Base-by-base conservation (phyloP, 768 basidiomycete genomes). In the Russula earlei region DNA sequence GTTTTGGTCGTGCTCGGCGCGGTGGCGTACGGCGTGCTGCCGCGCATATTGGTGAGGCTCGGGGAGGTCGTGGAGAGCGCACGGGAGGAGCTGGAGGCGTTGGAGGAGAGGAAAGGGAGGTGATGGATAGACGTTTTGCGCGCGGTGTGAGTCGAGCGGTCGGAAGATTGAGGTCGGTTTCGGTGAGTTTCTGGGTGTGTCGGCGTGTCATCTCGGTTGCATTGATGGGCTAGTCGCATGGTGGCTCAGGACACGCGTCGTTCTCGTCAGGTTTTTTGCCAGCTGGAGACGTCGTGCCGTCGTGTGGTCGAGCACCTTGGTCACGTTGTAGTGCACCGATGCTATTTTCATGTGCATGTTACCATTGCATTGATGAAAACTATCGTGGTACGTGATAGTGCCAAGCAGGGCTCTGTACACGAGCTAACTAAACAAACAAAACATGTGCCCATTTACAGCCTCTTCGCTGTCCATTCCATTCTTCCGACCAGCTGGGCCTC, bases 1-100 rank as follows among this genome's bases (percentile, higher is more conserved):
- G 34, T 75, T 31, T 54, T 68, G 42, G 34, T 61, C n/a, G 57
- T 60, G 25, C 67, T 73, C 4, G 60, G 46, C 20, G 54, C 58
- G 15, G 36, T 66, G 9, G 17, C 56, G 6, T 47, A 24, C 12
- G 25, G 42, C 7, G 61, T 65, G 29, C 38, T 57, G 17, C 66
- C 67, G 25, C 43, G 31, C 8, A 50, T 68, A 8, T 36, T 49
- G 10, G 11, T 22, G 22, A 17, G 37, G 42, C 5, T 68, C 1
- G 57, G 40, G n/a, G 24, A 17, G 0, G 45, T 66, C 1, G 66
- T 62, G 19, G 47, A 56, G 5, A 42, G 44, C 5, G 64, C 62
- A 0, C 52, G 58, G 34, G 44, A n/a, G 20, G 67, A 67, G 38
- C 34, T 58, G 17, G 51, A n/a, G 5, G 9, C 31, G n/a, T 22